These are phyloP conservation scores for Chlamydomonas eustigma DNA, from an alignment of 139 green algal genomes.

Conservation along the genomic window DNA sequence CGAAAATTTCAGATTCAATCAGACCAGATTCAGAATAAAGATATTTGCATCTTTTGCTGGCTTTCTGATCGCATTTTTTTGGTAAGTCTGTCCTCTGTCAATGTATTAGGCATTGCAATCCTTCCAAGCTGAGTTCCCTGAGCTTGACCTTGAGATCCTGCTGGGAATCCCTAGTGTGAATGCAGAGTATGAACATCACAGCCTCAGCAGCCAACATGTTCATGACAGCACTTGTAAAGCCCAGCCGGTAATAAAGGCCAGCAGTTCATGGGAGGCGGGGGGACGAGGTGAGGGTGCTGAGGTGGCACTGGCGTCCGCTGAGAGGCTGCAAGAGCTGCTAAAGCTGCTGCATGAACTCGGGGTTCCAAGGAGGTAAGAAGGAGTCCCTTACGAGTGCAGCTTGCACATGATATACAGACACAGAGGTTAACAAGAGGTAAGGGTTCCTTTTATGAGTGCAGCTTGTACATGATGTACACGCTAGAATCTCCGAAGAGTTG, in stretches of 20 bases:
- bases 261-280: not conserved
- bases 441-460: no score
- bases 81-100: not conserved
- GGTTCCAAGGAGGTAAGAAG: not conserved
- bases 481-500: no score
- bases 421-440: no score
- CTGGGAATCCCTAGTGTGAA: conserved; percentile 5
- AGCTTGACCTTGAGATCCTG: not conserved
- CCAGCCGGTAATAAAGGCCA: not conserved
- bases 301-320: not conserved
- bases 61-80: not conserved
- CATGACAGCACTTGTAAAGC: not conserved
- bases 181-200: no score
- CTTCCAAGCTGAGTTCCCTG: not conserved
- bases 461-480: no score
- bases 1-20: not conserved
- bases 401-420: no score
- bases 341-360: not conserved
- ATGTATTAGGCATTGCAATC: not conserved
- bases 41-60: not conserved
- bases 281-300: not conserved
- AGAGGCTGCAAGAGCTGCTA: not conserved
- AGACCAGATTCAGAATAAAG: not conserved
- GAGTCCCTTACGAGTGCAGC: no score
- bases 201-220: no score